These are phyloP conservation scores for Cubamyces sp. DNA, from an alignment of 768 basidiomycete species.

Conservation along the genomic window DNA sequence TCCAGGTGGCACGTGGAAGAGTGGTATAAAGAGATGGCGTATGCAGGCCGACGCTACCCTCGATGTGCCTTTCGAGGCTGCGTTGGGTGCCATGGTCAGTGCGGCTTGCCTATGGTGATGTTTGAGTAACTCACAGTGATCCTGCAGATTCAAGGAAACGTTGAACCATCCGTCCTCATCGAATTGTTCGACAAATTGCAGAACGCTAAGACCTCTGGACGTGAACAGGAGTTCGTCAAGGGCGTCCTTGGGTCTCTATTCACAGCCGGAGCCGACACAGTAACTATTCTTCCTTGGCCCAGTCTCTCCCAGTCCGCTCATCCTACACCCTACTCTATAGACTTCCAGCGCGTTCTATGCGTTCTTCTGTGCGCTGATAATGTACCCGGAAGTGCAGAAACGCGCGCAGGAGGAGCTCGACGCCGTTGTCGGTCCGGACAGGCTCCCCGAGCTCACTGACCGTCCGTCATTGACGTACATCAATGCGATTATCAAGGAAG, in stretches of 20 bases:
- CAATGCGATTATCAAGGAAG: conserved; percentile 22
- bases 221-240: not conserved
- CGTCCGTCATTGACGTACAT: conserved; percentile 19
- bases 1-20: conserved; percentile 65
- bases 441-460: conserved; percentile 25
- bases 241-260: not conserved
- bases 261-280: conserved; percentile 3
- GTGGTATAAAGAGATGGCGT: conserved; percentile 60
- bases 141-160: not conserved
- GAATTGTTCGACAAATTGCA: not conserved
- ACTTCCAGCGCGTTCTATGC: not conserved
- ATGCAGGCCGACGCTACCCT: conserved; percentile 60
- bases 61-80: conserved; percentile 59
- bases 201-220: not conserved
- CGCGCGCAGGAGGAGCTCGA: conserved; percentile 25
- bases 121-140: not conserved
- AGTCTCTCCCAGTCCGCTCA: not conserved
- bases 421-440: conserved; percentile 16
- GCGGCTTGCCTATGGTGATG: no score
- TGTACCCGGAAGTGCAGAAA: conserved; percentile 16
- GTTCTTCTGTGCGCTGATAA: conserved; percentile 15
- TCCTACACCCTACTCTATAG: not conserved
- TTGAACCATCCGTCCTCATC: not conserved
- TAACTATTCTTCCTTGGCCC: not conserved
- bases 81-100: conserved; percentile 55